Conservation (phyloP, 73 alveolate species). For the Paramecium biaurelia region DNA sequence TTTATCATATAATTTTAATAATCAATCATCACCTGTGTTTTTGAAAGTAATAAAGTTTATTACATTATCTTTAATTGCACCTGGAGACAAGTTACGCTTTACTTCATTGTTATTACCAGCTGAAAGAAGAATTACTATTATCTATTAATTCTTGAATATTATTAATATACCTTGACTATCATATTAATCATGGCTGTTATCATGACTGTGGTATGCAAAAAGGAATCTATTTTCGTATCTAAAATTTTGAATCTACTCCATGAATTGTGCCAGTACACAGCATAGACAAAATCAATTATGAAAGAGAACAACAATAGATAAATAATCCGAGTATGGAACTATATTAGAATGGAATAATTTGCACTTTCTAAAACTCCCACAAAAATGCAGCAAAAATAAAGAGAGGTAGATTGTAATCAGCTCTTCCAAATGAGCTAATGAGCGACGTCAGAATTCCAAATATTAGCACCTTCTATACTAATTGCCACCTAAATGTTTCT, state of each 20-base stretch:
- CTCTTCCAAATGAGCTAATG: constrained; percentile 27
- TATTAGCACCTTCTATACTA: not conserved
- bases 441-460: constrained; percentile 33
- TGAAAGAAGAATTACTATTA: not conserved
- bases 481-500: not conserved
- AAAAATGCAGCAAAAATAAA: constrained; percentile 1
- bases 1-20: not conserved
- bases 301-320: constrained; percentile 19
- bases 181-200: not conserved
- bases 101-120: not conserved
- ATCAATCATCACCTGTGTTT: constrained; percentile 44
- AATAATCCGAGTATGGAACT: not conserved
- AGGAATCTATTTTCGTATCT: not conserved
- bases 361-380: constrained; percentile 39
- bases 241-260: constrained; percentile 4
- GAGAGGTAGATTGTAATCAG: constrained; percentile 33
- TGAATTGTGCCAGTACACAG: not conserved
- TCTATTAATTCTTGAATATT: not conserved
- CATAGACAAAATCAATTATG: constrained; percentile 28
- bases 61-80: not conserved
- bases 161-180: not conserved
- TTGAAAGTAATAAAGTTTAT: not conserved
- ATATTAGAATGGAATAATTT: not conserved
- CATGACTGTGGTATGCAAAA: not conserved
- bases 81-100: not conserved